These are phyloP conservation scores for Epichloe scottii DNA, from an alignment of 2,329 filamentous ascomycete genomes.

Conservation along the genomic window DNA sequence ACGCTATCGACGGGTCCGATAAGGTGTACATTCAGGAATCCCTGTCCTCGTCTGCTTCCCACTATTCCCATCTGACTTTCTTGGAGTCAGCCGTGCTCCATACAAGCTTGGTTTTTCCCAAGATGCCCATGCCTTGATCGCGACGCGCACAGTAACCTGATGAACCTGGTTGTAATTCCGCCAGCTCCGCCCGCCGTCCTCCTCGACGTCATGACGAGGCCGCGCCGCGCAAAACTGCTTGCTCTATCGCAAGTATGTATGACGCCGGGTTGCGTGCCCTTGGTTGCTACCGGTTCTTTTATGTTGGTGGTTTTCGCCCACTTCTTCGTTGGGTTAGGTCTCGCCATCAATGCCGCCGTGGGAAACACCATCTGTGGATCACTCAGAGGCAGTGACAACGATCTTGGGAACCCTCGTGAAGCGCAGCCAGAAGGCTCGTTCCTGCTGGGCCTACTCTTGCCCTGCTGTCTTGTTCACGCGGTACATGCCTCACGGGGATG, in stretches of 20 bases:
- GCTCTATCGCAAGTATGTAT: slow-evolving; percentile 46
- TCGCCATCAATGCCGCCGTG: slow-evolving; percentile 43
- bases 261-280: slow-evolving; percentile 47
- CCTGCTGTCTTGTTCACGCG: slow-evolving; percentile 51
- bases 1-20: no score
- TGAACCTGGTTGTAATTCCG: no score
- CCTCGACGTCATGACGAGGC: slow-evolving; percentile 47
- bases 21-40: no score
- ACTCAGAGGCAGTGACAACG: slow-evolving; percentile 36
- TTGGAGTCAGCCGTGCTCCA: no score
- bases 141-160: no score
- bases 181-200: slow-evolving; percentile 41
- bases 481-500: slow-evolving; percentile 44
- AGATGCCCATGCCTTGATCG: no score
- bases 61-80: no score
- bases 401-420: slow-evolving; percentile 7
- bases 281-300: slow-evolving; percentile 59
- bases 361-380: slow-evolving; percentile 47
- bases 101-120: no score
- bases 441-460: slow-evolving; percentile 64
- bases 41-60: no score
- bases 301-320: no score
- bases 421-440: slow-evolving; percentile 10
- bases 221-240: slow-evolving; percentile 55
- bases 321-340: no score